Percentiles rank a stretch among this genome's conserved stretches.
Conservation (phyloP, 176 grass and related monocot genomes). For the barley (Hordeum vulgare) region MorexV3_pseudomolecules_assembly NC_058520.1:129261846-129262345, state of each 20-base stretch:
- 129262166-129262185: too few species aligned
- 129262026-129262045: neutral
- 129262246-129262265: neutral
- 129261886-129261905: conserved; percentile 80
- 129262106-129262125: neutral
- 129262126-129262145: too few species aligned
- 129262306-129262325: neutral
- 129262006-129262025: neutral
- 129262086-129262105: neutral
- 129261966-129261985: conserved; percentile 17
- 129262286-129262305: neutral
- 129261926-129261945: conserved; percentile 80
- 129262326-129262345: neutral
- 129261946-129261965: conserved; percentile 56
- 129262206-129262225: neutral
- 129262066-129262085: neutral
- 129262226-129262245: neutral
- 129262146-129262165: too few species aligned
- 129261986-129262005: neutral
- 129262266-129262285: neutral
- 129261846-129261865: conserved; percentile 89
- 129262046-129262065: neutral
- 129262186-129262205: neutral
- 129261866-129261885: conserved; percentile 74
- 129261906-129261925: conserved; percentile 83